Evolutionary conservation across 1,139 yeast species (phyloP).

Genomic region (Magnusiomyces magnusii): DNA sequence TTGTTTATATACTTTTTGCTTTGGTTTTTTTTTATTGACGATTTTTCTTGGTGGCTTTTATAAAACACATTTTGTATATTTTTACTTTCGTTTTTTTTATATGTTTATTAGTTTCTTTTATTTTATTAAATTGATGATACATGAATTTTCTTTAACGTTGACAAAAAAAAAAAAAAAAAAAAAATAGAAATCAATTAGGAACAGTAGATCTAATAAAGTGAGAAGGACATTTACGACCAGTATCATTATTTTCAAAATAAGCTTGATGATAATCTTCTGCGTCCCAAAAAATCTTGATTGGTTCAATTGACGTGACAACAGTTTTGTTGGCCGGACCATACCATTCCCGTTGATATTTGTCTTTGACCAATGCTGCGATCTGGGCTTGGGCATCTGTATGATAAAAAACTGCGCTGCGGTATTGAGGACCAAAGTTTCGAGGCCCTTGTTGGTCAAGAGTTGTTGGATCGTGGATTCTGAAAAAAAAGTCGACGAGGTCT

Average conservation of each 20-base stretch:
- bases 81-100: not conserved
- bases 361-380: conserved; percentile 38
- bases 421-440: conserved; percentile 67
- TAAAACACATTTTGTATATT: too few species aligned
- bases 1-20: not conserved
- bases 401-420: conserved; percentile 68
- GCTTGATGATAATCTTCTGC: conserved; percentile 92
- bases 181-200: too few species aligned
- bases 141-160: too few species aligned
- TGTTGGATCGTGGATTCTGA: conserved; percentile 81
- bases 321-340: conserved; percentile 36
- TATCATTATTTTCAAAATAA: conserved; percentile 70
- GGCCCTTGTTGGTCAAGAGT: conserved; percentile 63
- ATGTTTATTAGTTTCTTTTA: too few species aligned
- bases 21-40: too few species aligned
- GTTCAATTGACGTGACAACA: conserved; percentile 62
- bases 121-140: too few species aligned
- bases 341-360: conserved; percentile 48
- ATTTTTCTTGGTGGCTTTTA: too few species aligned
- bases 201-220: conserved; percentile 55
- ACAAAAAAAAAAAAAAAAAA: too few species aligned
- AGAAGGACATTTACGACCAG: conserved; percentile 83
- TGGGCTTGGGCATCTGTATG: conserved; percentile 45
- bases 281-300: conserved; percentile 69
- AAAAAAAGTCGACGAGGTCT: conserved; percentile 74